Conservation (phyloP, 2,329 filamentous ascomycete species). For the Trichoderma citrinoviride region DNA sequence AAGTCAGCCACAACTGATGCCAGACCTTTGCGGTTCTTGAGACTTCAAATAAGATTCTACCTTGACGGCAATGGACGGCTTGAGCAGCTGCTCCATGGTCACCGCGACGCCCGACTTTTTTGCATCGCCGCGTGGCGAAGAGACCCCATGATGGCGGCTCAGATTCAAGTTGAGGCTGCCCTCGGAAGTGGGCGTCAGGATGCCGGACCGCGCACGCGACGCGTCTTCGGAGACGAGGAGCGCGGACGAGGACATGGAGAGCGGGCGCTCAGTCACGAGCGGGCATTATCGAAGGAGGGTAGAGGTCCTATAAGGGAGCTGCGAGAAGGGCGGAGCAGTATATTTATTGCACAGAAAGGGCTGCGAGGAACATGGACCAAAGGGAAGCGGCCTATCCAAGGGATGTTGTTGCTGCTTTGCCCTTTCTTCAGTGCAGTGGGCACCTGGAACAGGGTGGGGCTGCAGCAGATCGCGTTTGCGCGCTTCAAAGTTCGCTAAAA, state of each 20-base stretch:
- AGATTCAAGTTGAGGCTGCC: conserved; percentile 30
- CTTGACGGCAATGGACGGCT: conserved; percentile 52
- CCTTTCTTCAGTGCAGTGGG: not conserved
- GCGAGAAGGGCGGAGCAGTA: not conserved
- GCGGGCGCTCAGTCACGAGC: conserved; percentile 25
- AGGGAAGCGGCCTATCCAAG: conserved; percentile 9
- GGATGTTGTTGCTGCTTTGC: conserved; percentile 15
- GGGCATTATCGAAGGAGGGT: conserved; percentile 15
- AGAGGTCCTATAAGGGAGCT: not conserved
- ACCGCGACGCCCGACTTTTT: conserved; percentile 39
- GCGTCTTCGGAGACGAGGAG: conserved; percentile 41
- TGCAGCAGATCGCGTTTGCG: conserved; percentile 2
- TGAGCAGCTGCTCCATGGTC: conserved; percentile 53
- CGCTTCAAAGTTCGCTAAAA: not conserved
- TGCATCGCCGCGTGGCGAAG: conserved; percentile 33
- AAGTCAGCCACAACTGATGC: not conserved
- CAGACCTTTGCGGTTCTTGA: not conserved
- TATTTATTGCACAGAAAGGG: not conserved
- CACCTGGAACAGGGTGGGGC: conserved; percentile 9
- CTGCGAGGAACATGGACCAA: not conserved
- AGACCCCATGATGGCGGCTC: conserved; percentile 35
- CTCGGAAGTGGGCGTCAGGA: conserved; percentile 43
- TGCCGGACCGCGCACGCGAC: conserved; percentile 48
- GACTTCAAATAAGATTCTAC: conserved; percentile 34
- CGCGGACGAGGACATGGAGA: conserved; percentile 37